These are phyloP conservation scores for Areca catechu DNA, from an alignment of 176 grass and related monocot species.

Conservation along the genomic window DNA sequence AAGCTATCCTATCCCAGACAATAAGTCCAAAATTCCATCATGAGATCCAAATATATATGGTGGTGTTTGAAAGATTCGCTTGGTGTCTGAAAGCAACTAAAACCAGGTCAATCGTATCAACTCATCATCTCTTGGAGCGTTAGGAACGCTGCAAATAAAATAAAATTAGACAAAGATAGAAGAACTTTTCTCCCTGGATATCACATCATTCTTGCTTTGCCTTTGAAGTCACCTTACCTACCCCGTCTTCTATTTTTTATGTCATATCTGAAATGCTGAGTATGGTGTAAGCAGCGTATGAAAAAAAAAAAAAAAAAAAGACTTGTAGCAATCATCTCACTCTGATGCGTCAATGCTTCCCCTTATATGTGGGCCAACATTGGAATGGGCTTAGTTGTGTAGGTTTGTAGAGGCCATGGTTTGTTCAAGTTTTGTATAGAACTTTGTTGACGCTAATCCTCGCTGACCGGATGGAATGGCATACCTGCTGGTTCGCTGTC, in stretches of 20 bases:
- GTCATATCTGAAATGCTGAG: no score
- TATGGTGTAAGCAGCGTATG: no score
- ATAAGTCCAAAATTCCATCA: background rate
- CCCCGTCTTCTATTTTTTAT: background rate
- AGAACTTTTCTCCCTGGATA: background rate
- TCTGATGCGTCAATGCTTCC: no score
- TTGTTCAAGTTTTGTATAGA: no score
- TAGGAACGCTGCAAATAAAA: background rate
- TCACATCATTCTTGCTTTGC: constrained; percentile 1
- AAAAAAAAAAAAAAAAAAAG: no score
- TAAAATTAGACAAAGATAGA: background rate
- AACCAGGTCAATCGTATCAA: background rate
- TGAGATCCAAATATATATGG: background rate
- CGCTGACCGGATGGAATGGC: no score
- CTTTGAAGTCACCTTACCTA: constrained; percentile 5
- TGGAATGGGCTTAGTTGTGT: no score
- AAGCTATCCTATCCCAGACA: background rate
- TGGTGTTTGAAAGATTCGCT: background rate
- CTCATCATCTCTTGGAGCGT: background rate
- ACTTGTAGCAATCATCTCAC: no score
- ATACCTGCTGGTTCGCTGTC: no score
- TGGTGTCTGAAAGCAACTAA: background rate
- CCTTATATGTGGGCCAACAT: no score
- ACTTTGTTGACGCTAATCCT: no score
- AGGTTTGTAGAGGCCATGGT: no score